Percentiles rank a stretch among this genome's conserved stretches.
phyloP scores from a whole-genome alignment of 192 early-diverging fungal genomes.

The Entrophospora sp. region DNA sequence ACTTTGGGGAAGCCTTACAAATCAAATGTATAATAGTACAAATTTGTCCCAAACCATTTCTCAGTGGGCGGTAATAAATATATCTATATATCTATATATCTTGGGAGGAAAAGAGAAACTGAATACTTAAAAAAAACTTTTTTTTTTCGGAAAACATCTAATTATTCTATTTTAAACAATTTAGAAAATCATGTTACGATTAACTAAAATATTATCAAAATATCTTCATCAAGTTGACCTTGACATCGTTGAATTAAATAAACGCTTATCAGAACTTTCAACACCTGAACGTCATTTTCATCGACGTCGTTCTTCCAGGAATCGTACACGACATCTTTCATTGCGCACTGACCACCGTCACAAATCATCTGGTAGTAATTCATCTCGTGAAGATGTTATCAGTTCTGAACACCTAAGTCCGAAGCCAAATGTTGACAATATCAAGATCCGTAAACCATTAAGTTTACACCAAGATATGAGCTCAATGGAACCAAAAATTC shows the following conservation, averaged over 20 bases:
- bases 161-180: slow-evolving; percentile 8
- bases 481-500: neutral
- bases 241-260: slow-evolving; percentile 31
- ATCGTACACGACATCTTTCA: slow-evolving; percentile 15
- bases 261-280: slow-evolving; percentile 8
- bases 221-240: slow-evolving; percentile 55
- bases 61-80: slow-evolving; percentile 58
- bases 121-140: too few relatives aligned
- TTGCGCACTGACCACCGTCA: neutral
- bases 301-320: slow-evolving; percentile 17
- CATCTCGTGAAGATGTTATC: slow-evolving; percentile 15
- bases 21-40: slow-evolving; percentile 36
- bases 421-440: too few relatives aligned
- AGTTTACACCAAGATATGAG: slow-evolving; percentile 22
- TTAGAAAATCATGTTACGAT: slow-evolving; percentile 51
- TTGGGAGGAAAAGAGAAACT: too few relatives aligned
- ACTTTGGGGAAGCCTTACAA: slow-evolving; percentile 51
- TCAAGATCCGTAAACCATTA: slow-evolving; percentile 15
- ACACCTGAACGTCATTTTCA: slow-evolving; percentile 1
- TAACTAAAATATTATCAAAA: slow-evolving; percentile 50
- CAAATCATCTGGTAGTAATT: slow-evolving; percentile 20
- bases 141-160: too few relatives aligned
- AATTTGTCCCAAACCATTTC: slow-evolving; percentile 48
- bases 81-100: neutral
- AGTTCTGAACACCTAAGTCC: too few relatives aligned